phyloP scores from a whole-genome alignment of 2,329 filamentous ascomycete genomes.

The Stemphylium vesicarium region DNA sequence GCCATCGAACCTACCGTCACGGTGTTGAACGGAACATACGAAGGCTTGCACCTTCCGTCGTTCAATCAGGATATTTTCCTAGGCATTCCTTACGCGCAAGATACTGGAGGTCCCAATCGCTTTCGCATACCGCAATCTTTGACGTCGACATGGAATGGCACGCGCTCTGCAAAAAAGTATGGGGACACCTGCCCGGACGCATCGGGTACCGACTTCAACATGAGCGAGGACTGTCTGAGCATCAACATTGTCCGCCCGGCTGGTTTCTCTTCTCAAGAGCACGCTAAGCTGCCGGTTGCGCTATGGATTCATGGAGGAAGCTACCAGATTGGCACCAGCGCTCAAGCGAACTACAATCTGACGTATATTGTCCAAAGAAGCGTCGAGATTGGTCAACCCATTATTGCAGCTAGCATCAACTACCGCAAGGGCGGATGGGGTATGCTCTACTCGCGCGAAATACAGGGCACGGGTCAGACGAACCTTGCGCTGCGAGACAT shows the following conservation, averaged over 20 bases:
- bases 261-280: constrained; percentile 48
- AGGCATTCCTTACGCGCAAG: constrained; percentile 63
- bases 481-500: constrained; percentile 50
- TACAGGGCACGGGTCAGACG: constrained; percentile 56
- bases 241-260: constrained; percentile 66
- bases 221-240: constrained; percentile 66
- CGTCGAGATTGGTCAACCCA: constrained; percentile 46
- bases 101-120: constrained; percentile 60
- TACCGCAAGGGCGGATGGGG: constrained; percentile 70
- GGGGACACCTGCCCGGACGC: constrained; percentile 51
- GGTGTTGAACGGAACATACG: constrained; percentile 46
- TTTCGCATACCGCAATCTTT: constrained; percentile 60
- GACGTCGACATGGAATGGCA: constrained; percentile 53
- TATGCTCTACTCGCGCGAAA: constrained; percentile 64
- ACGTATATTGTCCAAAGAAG: constrained; percentile 62
- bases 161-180: constrained; percentile 50
- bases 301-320: constrained; percentile 65
- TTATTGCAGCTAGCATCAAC: constrained; percentile 47
- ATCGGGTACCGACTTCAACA: constrained; percentile 43
- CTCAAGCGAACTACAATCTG: constrained; percentile 65
- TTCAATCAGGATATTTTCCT: constrained; percentile 57
- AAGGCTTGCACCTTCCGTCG: constrained; percentile 39
- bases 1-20: constrained; percentile 34
- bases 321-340: constrained; percentile 53
- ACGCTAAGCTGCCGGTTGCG: constrained; percentile 59